These are phyloP conservation scores for Blastobotrys capitulatus DNA, from an alignment of 1,139 yeast genomes.

Conservation along the genomic window DNA sequence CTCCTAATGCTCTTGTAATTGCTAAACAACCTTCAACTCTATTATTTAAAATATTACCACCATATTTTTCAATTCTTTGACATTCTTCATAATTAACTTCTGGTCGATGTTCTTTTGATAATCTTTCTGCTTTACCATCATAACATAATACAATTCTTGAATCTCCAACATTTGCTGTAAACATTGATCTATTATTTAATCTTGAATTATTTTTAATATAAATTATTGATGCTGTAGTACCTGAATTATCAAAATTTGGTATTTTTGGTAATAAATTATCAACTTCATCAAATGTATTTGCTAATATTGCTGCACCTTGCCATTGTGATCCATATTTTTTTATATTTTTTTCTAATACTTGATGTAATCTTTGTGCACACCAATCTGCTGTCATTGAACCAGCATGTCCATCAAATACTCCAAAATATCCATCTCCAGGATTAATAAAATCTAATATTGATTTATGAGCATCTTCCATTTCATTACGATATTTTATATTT, in stretches of 20 bases:
- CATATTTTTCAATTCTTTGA: conserved; percentile 55
- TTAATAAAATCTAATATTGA: conserved; percentile 90
- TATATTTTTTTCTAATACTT: conserved; percentile 52
- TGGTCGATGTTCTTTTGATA: conserved; percentile 80
- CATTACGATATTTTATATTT: conserved; percentile 70
- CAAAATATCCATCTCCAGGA: conserved; percentile 93
- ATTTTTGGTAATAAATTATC: conserved; percentile 57
- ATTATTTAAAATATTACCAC: conserved; percentile 68
- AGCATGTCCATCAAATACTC: conserved; percentile 98
- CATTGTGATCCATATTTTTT: conserved; percentile 26
- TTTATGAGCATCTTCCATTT: conserved; percentile 97
- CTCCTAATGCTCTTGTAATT: conserved; percentile 81
- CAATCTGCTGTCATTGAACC: conserved; percentile 91
- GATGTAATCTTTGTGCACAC: conserved; percentile 87
- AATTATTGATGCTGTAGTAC: conserved; percentile 96
- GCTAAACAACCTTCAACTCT: conserved; percentile 84
- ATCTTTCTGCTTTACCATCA: conserved; percentile 52
- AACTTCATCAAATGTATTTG: conserved; percentile 56
- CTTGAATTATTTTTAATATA: conserved; percentile 5
- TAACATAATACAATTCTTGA: conserved; percentile 67
- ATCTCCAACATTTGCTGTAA: conserved; percentile 88
- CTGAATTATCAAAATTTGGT: conserved; percentile 58
- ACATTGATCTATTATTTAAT: conserved; percentile 33
- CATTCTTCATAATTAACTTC: conserved; percentile 56
- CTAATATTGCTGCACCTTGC: conserved; percentile 31